Conservation (phyloP, 495 filamentous ascomycete species). For the Neurospora sp. region DNA sequence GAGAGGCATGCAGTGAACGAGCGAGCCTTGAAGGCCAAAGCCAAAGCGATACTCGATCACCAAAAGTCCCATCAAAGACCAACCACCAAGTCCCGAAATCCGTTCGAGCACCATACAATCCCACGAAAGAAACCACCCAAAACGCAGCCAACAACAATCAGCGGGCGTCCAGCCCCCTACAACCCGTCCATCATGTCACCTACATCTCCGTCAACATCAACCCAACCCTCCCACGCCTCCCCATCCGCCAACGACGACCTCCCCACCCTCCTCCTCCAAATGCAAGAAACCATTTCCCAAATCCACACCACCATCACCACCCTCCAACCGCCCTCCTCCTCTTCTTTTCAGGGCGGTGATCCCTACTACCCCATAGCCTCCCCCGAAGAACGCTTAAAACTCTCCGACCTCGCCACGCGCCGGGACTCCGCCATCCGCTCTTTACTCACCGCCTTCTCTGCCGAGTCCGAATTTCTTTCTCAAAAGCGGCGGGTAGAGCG, state of each 20-base stretch:
- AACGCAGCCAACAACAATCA: background rate
- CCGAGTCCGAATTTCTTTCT: slow-evolving; percentile 12
- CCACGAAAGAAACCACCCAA: background rate
- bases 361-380: background rate
- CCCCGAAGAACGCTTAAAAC: slow-evolving; percentile 15
- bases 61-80: background rate
- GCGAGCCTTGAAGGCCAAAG: background rate
- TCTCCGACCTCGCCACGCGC: slow-evolving; percentile 21
- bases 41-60: background rate
- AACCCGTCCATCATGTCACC: background rate
- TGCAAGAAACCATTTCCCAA: slow-evolving; percentile 26
- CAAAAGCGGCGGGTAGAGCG: slow-evolving; percentile 13
- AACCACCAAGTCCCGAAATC: background rate
- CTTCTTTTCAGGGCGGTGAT: fast-evolving
- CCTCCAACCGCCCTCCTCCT: slow-evolving; percentile 4
- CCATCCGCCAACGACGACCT: slow-evolving; percentile 16
- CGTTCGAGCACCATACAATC: background rate
- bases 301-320: slow-evolving; percentile 21
- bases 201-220: background rate
- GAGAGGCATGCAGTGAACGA: background rate
- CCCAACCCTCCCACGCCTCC: background rate
- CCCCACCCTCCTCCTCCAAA: slow-evolving; percentile 20
- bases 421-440: slow-evolving; percentile 17
- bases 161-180: background rate
- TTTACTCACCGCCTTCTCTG: slow-evolving; percentile 13